These are phyloP conservation scores for Pseudogymnoascus sp. DNA, from an alignment of 2,329 filamentous ascomycete species.

Conservation along the genomic window DNA sequence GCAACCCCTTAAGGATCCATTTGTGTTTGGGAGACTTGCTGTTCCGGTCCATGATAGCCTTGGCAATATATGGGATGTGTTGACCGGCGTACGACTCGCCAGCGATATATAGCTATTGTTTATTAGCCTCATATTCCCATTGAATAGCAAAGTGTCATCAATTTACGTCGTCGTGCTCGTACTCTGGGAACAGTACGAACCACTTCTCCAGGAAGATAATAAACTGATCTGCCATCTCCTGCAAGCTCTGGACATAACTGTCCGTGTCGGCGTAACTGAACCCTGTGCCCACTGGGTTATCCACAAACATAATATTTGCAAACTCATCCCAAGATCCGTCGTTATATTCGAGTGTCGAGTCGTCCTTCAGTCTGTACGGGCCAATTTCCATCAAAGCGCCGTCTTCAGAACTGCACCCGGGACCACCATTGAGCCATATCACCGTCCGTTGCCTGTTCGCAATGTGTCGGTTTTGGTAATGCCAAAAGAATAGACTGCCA, in stretches of 20 bases:
- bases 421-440: slow-evolving; percentile 94
- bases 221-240: slow-evolving; percentile 85
- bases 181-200: slow-evolving; percentile 85
- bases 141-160: neutral
- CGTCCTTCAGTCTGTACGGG: slow-evolving; percentile 76
- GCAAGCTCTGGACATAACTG: slow-evolving; percentile 74
- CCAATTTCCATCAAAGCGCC: slow-evolving; percentile 95
- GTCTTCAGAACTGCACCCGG: slow-evolving; percentile 95
- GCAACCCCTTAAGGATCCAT: slow-evolving; percentile 76
- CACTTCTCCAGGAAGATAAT: slow-evolving; percentile 84
- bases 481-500: slow-evolving; percentile 97
- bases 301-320: slow-evolving; percentile 90
- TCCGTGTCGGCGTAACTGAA: slow-evolving; percentile 94
- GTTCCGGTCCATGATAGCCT: slow-evolving; percentile 82
- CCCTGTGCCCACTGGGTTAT: slow-evolving; percentile 92
- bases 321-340: slow-evolving; percentile 99
- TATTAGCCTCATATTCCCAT: neutral
- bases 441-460: slow-evolving; percentile 84
- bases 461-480: slow-evolving; percentile 92
- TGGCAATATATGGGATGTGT: slow-evolving; percentile 94
- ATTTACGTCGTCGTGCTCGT: slow-evolving; percentile 82
- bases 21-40: slow-evolving; percentile 41
- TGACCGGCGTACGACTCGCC: slow-evolving; percentile 97
- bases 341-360: slow-evolving; percentile 64
- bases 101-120: slow-evolving; percentile 71